Base-by-base conservation (phyloP, 2,329 filamentous ascomycete genomes). In the Claviceps quebecensis region DNA sequence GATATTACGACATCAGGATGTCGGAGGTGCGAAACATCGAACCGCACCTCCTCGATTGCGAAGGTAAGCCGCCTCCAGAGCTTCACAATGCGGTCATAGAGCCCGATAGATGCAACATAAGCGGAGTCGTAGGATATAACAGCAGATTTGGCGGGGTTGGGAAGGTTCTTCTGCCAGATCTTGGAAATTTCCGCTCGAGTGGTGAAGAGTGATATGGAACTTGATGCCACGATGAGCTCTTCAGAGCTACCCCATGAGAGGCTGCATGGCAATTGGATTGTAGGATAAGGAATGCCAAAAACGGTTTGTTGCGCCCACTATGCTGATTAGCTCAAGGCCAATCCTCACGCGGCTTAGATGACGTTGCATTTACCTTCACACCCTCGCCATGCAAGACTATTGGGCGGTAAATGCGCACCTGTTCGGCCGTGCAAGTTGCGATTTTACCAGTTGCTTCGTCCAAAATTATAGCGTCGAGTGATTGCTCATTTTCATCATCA, bases 11-110 rank as follows among this genome's bases (percentile, higher is more conserved):
- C 69, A 26, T 78, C 75, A 1, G 88, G 87, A 64, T 98, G 93
- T n/a, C 82, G 75, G 1, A 98, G 79, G 66, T 97, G 97, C 29
- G 83, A 83, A 60, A 95, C 83, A 60, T 97, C 91, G 67, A 97
- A 97, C 52, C 86, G 78, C 40, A 88, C 84, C 58, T 94, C 85
- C 53, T 88, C 84, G 1, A 81, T 77, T 14, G 88, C 88, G 63
- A 91, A 96, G 8, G 85, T 86, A 23, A 95, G 72, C 50, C 91
- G 79, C 56, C 89, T 81, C 93, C 94, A 98, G 59, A 97, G 78
- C 69, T 98, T 97, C 57, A 95, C 82, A 19, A 97, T 71, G 49
- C 84, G 77, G 65, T 97, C 93, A 62, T 87, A 80, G 48, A 75
- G 72, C 43, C 88, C 86, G 13, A 86, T 78, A 1, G 87, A 90